A percentile compares a stretch with the other conserved stretches of the same genome.
Conservation (phyloP, 257 asterid species). For the Dorcoceras hygrometricum region DNA sequence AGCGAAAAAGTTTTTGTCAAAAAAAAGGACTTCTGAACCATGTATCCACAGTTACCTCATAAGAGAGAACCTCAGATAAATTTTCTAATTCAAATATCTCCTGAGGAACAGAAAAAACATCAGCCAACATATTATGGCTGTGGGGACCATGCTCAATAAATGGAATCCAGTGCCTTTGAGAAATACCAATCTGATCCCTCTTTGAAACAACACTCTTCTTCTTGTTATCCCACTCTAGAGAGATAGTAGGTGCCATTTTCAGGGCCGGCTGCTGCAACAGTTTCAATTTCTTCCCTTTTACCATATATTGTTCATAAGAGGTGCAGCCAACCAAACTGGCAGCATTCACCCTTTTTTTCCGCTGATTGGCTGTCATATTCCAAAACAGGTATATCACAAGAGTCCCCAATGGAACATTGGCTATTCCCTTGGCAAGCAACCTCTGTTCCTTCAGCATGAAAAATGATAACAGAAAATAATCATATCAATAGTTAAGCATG, state of each 20-base stretch:
- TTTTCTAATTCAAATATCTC: constrained; percentile 64
- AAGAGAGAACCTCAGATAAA: constrained; percentile 59
- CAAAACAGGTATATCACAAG: constrained; percentile 31
- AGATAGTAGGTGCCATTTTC: constrained; percentile 55
- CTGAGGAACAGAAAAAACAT: constrained; percentile 66
- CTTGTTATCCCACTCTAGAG: constrained; percentile 82
- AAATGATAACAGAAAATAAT: constrained; percentile 20
- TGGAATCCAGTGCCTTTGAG: constrained; percentile 60
- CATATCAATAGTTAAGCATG: constrained; percentile 3
- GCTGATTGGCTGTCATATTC: constrained; percentile 75
- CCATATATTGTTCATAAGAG: constrained; percentile 49
- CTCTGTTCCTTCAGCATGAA: constrained; percentile 17
- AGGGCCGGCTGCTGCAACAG: constrained; percentile 34
- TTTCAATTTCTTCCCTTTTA: constrained; percentile 55
- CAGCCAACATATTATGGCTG: constrained; percentile 55
- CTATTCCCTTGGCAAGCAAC: constrained; percentile 22
- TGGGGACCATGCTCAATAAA: constrained; percentile 45
- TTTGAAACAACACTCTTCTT: constrained; percentile 72
- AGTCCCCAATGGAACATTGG: constrained; percentile 27
- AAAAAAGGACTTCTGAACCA: constrained; percentile 8
- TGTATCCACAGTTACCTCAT: constrained; percentile 48
- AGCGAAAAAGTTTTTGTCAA: no score
- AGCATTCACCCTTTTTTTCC: constrained; percentile 58
- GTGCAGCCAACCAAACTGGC: constrained; percentile 51
- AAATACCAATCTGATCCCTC: constrained; percentile 82